phyloP scores from a whole-genome alignment of 2,329 filamentous ascomycete genomes.

The Pseudogymnoascus sp. region DNA sequence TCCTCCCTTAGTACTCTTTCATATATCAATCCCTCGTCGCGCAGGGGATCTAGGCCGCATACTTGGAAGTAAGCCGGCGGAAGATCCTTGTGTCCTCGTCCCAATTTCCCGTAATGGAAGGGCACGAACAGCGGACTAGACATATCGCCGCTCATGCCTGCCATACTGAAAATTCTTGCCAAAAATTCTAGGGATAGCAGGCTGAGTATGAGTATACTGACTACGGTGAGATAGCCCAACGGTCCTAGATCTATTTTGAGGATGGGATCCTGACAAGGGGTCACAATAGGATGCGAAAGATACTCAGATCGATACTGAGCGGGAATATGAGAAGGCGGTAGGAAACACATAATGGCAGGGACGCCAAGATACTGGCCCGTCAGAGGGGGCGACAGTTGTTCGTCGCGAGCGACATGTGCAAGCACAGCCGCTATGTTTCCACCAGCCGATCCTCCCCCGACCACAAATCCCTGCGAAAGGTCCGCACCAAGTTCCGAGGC shows the following conservation, averaged over 20 bases:
- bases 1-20: constrained; percentile 39
- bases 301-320: constrained; percentile 10
- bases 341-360: not conserved
- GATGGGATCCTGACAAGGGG: constrained; percentile 9
- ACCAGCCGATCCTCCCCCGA: constrained; percentile 7
- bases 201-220: constrained; percentile 7
- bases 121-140: constrained; percentile 12
- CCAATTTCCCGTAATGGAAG: constrained; percentile 10
- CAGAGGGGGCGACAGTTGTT: not conserved
- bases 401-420: not conserved
- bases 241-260: constrained; percentile 10
- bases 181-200: not conserved
- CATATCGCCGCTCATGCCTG: constrained; percentile 12
- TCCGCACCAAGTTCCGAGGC: constrained; percentile 3
- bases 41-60: constrained; percentile 22
- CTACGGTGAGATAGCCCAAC: not conserved
- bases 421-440: constrained; percentile 2
- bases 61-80: constrained; percentile 23
- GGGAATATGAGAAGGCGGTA: constrained; percentile 9
- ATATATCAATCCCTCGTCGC: constrained; percentile 34
- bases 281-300: constrained; percentile 12
- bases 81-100: constrained; percentile 22
- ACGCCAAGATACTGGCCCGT: not conserved
- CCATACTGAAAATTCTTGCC: constrained; percentile 10
- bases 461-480: not conserved